Conservation (phyloP, 208 protist genomes). For the Leishmania tarentolae region DNA sequence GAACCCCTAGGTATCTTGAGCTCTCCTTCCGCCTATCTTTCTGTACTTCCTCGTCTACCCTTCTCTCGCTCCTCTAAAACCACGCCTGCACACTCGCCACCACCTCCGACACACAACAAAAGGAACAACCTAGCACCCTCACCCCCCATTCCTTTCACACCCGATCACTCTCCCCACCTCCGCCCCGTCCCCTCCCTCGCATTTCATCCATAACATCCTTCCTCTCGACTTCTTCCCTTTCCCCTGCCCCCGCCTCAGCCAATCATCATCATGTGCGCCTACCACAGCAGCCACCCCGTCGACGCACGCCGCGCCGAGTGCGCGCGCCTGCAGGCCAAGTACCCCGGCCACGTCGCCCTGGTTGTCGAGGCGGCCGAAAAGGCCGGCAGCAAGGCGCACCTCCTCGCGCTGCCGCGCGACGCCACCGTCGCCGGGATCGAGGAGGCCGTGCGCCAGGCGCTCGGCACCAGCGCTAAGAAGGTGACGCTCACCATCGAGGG, state of each 20-base stretch:
- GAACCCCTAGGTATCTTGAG: too few relatives aligned
- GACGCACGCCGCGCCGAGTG: constrained; percentile 30
- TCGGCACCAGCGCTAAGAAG: constrained; percentile 7
- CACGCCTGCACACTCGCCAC: too few relatives aligned
- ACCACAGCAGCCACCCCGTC: constrained; percentile 10
- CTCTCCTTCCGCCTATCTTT: too few relatives aligned
- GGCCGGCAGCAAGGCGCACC: constrained; percentile 14
- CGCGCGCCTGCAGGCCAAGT: constrained; percentile 30
- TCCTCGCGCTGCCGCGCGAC: constrained; percentile 17
- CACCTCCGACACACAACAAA: too few relatives aligned
- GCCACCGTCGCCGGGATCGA: constrained; percentile 28
- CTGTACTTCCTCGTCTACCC: too few relatives aligned
- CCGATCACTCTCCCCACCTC: too few relatives aligned
- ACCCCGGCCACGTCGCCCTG: constrained; percentile 23
- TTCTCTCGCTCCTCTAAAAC: too few relatives aligned
- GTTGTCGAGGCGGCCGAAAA: constrained; percentile 9
- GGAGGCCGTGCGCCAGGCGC: constrained; percentile 16
- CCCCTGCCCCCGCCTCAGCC: not conserved
- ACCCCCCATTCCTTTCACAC: too few relatives aligned
- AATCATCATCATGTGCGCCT: constrained; percentile 6
- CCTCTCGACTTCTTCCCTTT: too few relatives aligned
- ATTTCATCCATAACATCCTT: too few relatives aligned
- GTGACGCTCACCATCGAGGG: constrained; percentile 18
- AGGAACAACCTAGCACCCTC: too few relatives aligned
- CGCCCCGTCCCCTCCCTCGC: too few relatives aligned